Conservation (phyloP, 805 yeast species). For the Yarrowia phangngaensis region DNA sequence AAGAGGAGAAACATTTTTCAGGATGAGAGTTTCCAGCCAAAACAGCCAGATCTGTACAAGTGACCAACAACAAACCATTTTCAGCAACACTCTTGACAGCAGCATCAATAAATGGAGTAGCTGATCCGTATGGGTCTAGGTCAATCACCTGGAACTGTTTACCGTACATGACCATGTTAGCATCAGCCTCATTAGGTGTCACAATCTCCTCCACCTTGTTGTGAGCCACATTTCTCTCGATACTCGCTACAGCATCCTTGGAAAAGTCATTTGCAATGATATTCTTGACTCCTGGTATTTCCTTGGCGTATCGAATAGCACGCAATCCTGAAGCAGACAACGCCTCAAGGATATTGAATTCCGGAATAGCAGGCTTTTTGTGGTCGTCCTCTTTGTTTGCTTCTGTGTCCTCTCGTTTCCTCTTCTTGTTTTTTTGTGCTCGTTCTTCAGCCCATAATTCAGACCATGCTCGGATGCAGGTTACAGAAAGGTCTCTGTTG, state of each 20-base stretch:
- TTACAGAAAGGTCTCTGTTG: conserved; percentile 83
- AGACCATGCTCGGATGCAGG: conserved; percentile 84
- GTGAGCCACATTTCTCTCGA: conserved; percentile 63
- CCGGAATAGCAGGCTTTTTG: conserved; percentile 51
- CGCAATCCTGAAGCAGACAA: conserved; percentile 92
- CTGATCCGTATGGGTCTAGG: conserved; percentile 96
- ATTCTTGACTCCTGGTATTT: conserved; percentile 67
- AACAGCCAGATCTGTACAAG: conserved; percentile 95
- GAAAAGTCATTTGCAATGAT: conserved; percentile 89
- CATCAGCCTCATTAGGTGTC: conserved; percentile 75
- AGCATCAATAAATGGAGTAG: conserved; percentile 90
- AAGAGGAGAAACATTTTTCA: conserved; percentile 90
- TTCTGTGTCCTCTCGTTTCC: conserved; percentile 26
- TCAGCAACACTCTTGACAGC: conserved; percentile 82
- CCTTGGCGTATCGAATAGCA: conserved; percentile 89
- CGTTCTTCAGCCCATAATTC: conserved; percentile 50
- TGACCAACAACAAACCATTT: conserved; percentile 80
- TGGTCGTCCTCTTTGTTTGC: conserved; percentile 19
- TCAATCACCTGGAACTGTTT: conserved; percentile 73
- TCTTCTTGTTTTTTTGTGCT: conserved; percentile 32
- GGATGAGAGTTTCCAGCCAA: conserved; percentile 95
- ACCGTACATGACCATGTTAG: conserved; percentile 74
- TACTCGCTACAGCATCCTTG: conserved; percentile 78
- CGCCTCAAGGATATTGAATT: conserved; percentile 64
- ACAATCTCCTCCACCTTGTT: conserved; percentile 61